phyloP scores from a whole-genome alignment of 2,329 filamentous ascomycete genomes.

The Alternaria sp. region DNA sequence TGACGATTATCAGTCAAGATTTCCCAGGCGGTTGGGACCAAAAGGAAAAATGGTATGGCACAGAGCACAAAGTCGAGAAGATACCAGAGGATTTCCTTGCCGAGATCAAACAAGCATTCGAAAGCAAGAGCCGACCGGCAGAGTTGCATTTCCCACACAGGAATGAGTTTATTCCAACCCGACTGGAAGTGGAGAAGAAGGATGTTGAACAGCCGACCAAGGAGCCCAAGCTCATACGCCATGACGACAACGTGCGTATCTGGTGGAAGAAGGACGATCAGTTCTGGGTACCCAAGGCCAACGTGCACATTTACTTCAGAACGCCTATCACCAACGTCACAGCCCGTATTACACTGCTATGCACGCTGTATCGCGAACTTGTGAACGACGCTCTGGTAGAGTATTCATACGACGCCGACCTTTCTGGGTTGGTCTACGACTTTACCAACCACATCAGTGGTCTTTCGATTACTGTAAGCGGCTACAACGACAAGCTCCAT shows the following conservation, averaged over 20 bases:
- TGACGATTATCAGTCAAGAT: constrained; percentile 82
- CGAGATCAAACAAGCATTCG: constrained; percentile 71
- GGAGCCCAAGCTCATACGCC: constrained; percentile 81
- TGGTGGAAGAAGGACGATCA: constrained; percentile 99
- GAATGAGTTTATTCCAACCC: constrained; percentile 95
- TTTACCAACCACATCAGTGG: constrained; percentile 77
- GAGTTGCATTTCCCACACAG: constrained; percentile 86
- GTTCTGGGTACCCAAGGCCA: constrained; percentile 97
- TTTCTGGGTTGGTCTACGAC: constrained; percentile 86
- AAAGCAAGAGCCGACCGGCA: constrained; percentile 67
- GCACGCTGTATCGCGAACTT: constrained; percentile 81
- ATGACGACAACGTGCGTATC: constrained; percentile 79
- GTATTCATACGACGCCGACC: constrained; percentile 94
- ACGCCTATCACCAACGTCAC: constrained; percentile 82
- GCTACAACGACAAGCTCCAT: constrained; percentile 95
- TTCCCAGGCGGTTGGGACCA: constrained; percentile 84
- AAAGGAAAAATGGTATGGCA: constrained; percentile 98
- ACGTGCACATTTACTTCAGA: constrained; percentile 79
- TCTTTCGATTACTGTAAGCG: constrained; percentile 79
- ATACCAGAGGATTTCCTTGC: constrained; percentile 78
- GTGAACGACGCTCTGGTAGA: constrained; percentile 89
- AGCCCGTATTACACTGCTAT: constrained; percentile 79
- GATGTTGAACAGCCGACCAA: constrained; percentile 78
- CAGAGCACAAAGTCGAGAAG: constrained; percentile 85
- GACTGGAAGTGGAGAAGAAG: constrained; percentile 94